Evolutionary conservation across 257 asterid species (phyloP).

Genomic region (Capsicum pubescens): DNA sequence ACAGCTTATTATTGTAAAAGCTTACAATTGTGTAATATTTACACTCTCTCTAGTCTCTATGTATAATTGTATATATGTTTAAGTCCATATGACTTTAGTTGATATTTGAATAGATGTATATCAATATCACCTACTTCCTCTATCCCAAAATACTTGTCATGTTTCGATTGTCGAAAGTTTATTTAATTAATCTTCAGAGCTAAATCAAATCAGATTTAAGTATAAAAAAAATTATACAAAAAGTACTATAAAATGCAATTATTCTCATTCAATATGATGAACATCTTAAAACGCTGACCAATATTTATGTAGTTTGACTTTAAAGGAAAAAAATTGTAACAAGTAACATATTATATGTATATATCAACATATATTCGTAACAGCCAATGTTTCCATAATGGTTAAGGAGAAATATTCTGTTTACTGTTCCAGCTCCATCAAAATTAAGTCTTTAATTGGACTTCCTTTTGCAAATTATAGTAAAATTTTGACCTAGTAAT

Average conservation of each 20-base stretch:
- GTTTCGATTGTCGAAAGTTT: rapidly evolving
- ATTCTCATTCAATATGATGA: too few species aligned
- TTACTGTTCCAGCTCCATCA: neutral
- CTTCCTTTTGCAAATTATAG: neutral
- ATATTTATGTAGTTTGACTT: neutral
- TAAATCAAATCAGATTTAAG: neutral
- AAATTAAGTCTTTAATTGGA: neutral
- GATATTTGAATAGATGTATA: too few species aligned
- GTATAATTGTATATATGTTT: neutral
- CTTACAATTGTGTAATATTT: too few species aligned
- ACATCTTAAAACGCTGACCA: neutral
- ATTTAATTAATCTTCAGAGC: neutral
- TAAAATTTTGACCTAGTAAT: neutral
- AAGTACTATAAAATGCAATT: too few species aligned
- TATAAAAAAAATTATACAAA: too few species aligned
- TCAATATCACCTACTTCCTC: neutral
- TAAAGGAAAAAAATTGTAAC: neutral
- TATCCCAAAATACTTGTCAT: neutral
- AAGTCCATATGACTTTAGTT: neutral
- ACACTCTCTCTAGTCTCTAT: neutral
- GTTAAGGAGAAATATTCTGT: neutral
- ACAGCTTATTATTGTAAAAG: too few species aligned
- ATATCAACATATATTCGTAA: too few species aligned
- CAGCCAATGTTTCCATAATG: neutral
- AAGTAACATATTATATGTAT: neutral